phyloP scores from a whole-genome alignment of 345 rosid genomes.

The Salix arbutifolia region DNA sequence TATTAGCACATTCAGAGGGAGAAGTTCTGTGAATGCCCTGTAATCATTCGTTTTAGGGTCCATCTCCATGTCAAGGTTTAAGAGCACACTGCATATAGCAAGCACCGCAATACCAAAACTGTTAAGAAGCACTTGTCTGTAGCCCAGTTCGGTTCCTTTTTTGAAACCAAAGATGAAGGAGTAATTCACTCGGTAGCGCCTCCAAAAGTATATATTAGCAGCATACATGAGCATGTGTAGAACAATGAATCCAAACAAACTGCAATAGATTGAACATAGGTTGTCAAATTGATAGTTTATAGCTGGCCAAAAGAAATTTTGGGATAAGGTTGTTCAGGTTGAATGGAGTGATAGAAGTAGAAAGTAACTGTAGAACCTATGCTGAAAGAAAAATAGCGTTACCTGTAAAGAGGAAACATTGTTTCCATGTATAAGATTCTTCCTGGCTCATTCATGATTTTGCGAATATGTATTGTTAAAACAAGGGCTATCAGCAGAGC shows the following conservation, averaged over 20 bases:
- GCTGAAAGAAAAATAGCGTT: not conserved
- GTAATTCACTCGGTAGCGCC: slow-evolving; percentile 42
- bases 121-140: slow-evolving; percentile 31
- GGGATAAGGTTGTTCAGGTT: not conserved
- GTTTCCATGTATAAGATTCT: slow-evolving; percentile 44
- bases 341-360: not conserved
- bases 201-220: slow-evolving; percentile 41
- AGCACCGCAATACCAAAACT: slow-evolving; percentile 33
- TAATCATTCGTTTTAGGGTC: slow-evolving; percentile 34
- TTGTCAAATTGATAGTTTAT: not conserved
- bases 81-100: slow-evolving; percentile 30
- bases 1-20: slow-evolving; percentile 33
- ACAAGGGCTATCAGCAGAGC: slow-evolving; percentile 48
- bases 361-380: not conserved
- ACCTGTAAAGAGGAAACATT: slow-evolving; percentile 72
- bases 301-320: not conserved
- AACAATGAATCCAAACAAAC: slow-evolving; percentile 39
- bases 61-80: slow-evolving; percentile 43
- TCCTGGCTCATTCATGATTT: slow-evolving; percentile 28
- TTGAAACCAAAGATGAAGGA: slow-evolving; percentile 57
- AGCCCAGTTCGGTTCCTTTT: slow-evolving; percentile 37
- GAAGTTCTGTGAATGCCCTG: slow-evolving; percentile 27
- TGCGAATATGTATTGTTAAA: slow-evolving; percentile 34
- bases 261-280: slow-evolving; percentile 13
- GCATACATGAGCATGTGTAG: slow-evolving; percentile 45